Evolutionary conservation across 106 monocot genomes (phyloP).

Genomic region (Vanilla planifolia): DNA sequence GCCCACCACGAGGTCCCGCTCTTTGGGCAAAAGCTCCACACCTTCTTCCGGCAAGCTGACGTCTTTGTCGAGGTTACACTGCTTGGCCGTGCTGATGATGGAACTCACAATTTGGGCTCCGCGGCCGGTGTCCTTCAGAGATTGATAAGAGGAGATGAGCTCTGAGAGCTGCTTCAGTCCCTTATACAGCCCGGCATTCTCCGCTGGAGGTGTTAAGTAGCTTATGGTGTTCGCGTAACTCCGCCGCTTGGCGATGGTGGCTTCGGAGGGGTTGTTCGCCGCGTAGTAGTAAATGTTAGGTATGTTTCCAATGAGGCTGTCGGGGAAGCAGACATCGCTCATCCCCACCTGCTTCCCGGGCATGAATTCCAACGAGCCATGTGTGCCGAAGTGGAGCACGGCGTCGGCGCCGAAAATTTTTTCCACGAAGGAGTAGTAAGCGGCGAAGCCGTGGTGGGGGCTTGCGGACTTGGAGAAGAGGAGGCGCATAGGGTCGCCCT

Average conservation of each 20-base stretch:
- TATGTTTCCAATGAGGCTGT: conserved; percentile 69
- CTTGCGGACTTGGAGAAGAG: conserved; percentile 73
- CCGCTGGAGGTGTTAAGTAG: conserved; percentile 71
- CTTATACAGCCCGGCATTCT: conserved; percentile 76
- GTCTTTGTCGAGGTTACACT: conserved; percentile 75
- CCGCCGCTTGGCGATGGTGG: conserved; percentile 63
- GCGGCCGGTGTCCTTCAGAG: conserved; percentile 59
- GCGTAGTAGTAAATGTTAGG: conserved; percentile 78
- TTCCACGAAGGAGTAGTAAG: conserved; percentile 65
- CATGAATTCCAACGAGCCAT: conserved; percentile 76
- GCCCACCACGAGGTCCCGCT: conserved; percentile 50
- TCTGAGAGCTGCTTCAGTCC: conserved; percentile 66
- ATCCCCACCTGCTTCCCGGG: conserved; percentile 78
- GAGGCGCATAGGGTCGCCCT: conserved; percentile 74
- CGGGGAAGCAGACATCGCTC: conserved; percentile 72
- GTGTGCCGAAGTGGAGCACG: conserved; percentile 73
- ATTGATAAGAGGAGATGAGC: conserved; percentile 70
- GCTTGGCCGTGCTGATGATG: conserved; percentile 62
- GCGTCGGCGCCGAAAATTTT: conserved; percentile 65
- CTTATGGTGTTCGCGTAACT: conserved; percentile 73
- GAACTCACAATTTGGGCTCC: conserved; percentile 66
- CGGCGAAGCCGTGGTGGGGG: conserved; percentile 76
- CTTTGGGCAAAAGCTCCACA: conserved; percentile 23
- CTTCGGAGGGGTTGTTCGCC: conserved; percentile 75
- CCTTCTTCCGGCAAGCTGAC: conserved; percentile 49